Evolutionary conservation across 73 alveolate genomes (phyloP), one percentile per base, ranked within the genome.

Genomic region (Paramecium primaurelia): DNA sequence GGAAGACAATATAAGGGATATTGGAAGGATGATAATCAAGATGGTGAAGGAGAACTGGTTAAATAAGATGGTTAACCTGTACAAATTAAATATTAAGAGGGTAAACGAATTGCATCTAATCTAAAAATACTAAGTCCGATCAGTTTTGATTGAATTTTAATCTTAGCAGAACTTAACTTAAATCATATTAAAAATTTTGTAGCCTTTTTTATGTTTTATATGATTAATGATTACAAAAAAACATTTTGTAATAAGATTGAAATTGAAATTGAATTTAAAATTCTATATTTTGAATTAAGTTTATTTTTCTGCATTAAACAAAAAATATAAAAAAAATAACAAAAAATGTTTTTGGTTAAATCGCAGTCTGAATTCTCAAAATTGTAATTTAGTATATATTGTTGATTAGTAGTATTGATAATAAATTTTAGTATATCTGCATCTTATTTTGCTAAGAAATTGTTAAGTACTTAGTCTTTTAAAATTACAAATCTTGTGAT

Each of bases 1-100:
- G 96, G 96, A 1, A 58, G 73, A 42, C 40, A 40, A 32, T 93
- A 93, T 49, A 44, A 64, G 26, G 96, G 96, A 7, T 37, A 68
- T 60, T 93, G 87, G 87, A 73, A 73, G 40, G 42, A 73, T 73
- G 87, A 40, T 22, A 28, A 5, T 2, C 18, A 37, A 73, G 59
- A 73, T 40, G 87, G 87, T 6, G 37, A 73, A 36, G 87, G 87
- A 18, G 60, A 34, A 36, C 20, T 73, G 2, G n/a, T 36, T 36
- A 73, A 20, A 38, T 30, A 73, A 38, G 38, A 38, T 38, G 59
- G 59, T 1, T 38, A 30, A 73, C 28, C 60, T 36, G 8, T 30
- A 11, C 34, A 73, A 73, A 40, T 11, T 37, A 40, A 37, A 40
- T 73, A 73, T 73, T 6, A 16, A 73, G 18, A 73, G 14, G 87